A percentile compares a stretch with the other conserved stretches of the same genome.
These are phyloP conservation scores for Vigna reflexopilosa DNA, from an alignment of 306 rosid genomes.

Conservation along the genomic window DNA sequence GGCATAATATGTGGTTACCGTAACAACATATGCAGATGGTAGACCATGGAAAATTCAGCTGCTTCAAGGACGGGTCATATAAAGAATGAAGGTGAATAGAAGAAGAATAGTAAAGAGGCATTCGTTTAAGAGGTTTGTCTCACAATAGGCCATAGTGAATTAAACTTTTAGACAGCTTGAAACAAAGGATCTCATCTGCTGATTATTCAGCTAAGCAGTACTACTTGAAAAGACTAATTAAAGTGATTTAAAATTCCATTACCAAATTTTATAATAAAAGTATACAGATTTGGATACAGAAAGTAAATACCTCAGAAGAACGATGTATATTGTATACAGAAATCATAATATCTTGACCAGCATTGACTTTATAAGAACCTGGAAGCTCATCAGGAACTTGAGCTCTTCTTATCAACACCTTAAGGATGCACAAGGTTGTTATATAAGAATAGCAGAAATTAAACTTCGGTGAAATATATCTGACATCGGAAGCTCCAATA, in stretches of 20 bases:
- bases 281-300: slow-evolving; percentile 1
- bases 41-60: slow-evolving; percentile 4
- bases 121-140: neutral
- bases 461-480: slow-evolving; percentile 9
- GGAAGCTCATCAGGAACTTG: slow-evolving; percentile 84
- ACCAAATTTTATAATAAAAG: slow-evolving; percentile 21
- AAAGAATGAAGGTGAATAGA: slow-evolving; percentile 18
- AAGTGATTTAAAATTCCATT: slow-evolving; percentile 5
- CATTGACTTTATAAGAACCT: slow-evolving; percentile 80
- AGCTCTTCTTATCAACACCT: slow-evolving; percentile 98
- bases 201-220: slow-evolving; percentile 10
- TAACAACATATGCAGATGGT: neutral
- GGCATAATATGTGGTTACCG: neutral
- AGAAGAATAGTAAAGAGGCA: slow-evolving; percentile 10
- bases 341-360: slow-evolving; percentile 98
- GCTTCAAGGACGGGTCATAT: neutral
- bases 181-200: neutral
- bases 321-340: slow-evolving; percentile 92
- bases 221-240: neutral
- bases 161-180: slow-evolving; percentile 15
- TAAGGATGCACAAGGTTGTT: slow-evolving; percentile 40
- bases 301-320: slow-evolving; percentile 76
- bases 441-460: slow-evolving; percentile 32
- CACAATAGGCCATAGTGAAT: slow-evolving; percentile 16
- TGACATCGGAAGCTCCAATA: slow-evolving; percentile 28